These are phyloP conservation scores for Exsudoporus floridanus DNA, from an alignment of 1,284 basidiomycete species.

Conservation along the genomic window DNA sequence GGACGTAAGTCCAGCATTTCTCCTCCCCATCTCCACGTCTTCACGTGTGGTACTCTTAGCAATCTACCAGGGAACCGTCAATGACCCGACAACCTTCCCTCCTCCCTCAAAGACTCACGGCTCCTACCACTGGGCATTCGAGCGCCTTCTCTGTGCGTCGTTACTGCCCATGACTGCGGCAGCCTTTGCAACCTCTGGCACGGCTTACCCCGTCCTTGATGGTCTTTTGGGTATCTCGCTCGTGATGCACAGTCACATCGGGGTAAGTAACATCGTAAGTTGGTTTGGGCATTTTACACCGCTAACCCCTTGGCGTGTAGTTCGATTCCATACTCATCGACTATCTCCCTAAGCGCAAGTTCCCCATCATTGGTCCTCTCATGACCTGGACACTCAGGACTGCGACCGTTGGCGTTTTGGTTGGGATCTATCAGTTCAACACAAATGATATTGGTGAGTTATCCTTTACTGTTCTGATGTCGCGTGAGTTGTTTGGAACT, in stretches of 20 bases:
- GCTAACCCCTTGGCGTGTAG: constrained; percentile 36
- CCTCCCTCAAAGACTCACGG: constrained; percentile 80
- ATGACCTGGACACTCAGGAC: constrained; percentile 75
- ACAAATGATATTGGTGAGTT: constrained; percentile 91
- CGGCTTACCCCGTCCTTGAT: constrained; percentile 81
- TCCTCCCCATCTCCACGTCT: neutral
- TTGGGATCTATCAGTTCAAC: constrained; percentile 96
- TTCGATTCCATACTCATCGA: constrained; percentile 78
- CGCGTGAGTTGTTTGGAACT: constrained; percentile 7
- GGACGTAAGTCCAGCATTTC: constrained; percentile 54
- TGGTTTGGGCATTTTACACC: neutral
- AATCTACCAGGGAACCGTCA: constrained; percentile 91
- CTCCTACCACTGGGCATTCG: constrained; percentile 98
- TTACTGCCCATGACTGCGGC: constrained; percentile 88
- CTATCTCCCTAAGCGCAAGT: constrained; percentile 94
- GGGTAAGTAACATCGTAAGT: constrained; percentile 48
- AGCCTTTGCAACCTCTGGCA: constrained; percentile 72
- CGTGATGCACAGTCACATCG: constrained; percentile 94
- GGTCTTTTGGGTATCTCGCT: constrained; percentile 84
- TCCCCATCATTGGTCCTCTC: constrained; percentile 73
- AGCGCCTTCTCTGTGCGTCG: constrained; percentile 84
- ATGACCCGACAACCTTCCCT: constrained; percentile 92
- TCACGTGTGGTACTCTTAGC: constrained; percentile 47
- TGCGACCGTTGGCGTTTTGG: constrained; percentile 80
- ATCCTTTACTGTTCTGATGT: neutral